Evolutionary conservation across 2,329 filamentous ascomycete species (phyloP).

Genomic region (Polytolypa hystricis): DNA sequence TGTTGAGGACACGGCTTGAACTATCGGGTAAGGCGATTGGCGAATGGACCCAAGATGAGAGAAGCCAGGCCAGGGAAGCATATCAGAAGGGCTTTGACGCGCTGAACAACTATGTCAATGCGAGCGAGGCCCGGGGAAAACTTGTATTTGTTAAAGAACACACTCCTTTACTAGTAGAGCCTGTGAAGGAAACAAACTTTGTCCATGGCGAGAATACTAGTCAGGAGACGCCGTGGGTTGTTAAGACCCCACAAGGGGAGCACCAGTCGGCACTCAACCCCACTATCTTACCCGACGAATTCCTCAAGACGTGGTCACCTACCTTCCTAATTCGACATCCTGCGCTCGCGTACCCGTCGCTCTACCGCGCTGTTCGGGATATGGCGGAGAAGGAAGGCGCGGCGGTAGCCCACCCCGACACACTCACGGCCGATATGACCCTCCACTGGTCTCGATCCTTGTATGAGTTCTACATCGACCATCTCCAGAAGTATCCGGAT

Average conservation of each 20-base stretch:
- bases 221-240: conserved; percentile 2
- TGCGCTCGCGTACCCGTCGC: conserved; percentile 28
- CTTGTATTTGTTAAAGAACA: conserved; percentile 29
- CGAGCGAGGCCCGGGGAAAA: conserved; percentile 18
- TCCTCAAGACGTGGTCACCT: conserved; percentile 23
- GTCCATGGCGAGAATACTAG: conserved; percentile 2
- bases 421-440: conserved; percentile 17
- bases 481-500: conserved; percentile 15
- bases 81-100: conserved; percentile 20
- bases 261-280: too few species aligned
- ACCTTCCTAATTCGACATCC: conserved; percentile 32
- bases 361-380: conserved; percentile 22
- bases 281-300: conserved; percentile 27
- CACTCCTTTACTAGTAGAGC: conserved; percentile 10
- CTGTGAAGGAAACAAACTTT: conserved; percentile 4
- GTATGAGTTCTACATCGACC: conserved; percentile 27
- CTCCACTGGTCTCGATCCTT: conserved; percentile 22
- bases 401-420: too few species aligned
- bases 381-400: conserved; percentile 10
- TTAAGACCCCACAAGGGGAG: conserved; percentile 4
- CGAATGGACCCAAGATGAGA: conserved; percentile 21
- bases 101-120: conserved; percentile 16
- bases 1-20: conserved; percentile 8
- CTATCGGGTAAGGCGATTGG: conserved; percentile 12
- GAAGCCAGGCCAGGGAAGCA: conserved; percentile 11